phyloP scores from a whole-genome alignment of 352 stramenopile species.

The Globisporangium megalacanthum region DNA sequence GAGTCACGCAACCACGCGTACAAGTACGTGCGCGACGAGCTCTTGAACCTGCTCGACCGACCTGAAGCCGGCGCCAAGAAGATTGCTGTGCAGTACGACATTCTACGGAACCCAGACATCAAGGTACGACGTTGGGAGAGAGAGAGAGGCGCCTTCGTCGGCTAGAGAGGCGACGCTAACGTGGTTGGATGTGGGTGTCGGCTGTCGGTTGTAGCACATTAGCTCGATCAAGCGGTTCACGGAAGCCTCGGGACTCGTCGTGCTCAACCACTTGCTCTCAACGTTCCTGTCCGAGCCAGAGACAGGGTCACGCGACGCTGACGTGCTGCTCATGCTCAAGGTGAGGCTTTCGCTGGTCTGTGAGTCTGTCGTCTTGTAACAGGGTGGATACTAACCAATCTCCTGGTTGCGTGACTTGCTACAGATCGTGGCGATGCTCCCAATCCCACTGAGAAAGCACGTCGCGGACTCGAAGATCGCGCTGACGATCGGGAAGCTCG shows the following conservation, averaged over 20 bases:
- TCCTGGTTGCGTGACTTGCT: too few relatives aligned
- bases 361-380: background rate
- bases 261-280: conserved; percentile 48
- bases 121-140: conserved; percentile 20
- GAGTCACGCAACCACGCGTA: conserved; percentile 46
- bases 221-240: conserved; percentile 63
- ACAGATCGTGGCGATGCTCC: conserved; percentile 74
- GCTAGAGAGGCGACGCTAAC: too few relatives aligned
- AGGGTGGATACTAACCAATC: too few relatives aligned
- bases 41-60: conserved; percentile 52
- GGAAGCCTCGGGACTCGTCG: conserved; percentile 43
- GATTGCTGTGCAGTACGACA: conserved; percentile 44
- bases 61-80: conserved; percentile 31
- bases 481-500: conserved; percentile 49
- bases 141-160: too few relatives aligned
- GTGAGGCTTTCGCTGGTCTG: background rate
- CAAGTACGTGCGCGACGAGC: conserved; percentile 46
- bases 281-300: conserved; percentile 26
- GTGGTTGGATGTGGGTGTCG: background rate
- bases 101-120: conserved; percentile 55
- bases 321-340: conserved; percentile 13
- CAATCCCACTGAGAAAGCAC: conserved; percentile 40
- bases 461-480: conserved; percentile 59
- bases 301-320: conserved; percentile 6
- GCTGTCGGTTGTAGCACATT: conserved; percentile 23